Conservation (phyloP, 2,329 filamentous ascomycete species). For the Coniochaeta ligniaria region DNA sequence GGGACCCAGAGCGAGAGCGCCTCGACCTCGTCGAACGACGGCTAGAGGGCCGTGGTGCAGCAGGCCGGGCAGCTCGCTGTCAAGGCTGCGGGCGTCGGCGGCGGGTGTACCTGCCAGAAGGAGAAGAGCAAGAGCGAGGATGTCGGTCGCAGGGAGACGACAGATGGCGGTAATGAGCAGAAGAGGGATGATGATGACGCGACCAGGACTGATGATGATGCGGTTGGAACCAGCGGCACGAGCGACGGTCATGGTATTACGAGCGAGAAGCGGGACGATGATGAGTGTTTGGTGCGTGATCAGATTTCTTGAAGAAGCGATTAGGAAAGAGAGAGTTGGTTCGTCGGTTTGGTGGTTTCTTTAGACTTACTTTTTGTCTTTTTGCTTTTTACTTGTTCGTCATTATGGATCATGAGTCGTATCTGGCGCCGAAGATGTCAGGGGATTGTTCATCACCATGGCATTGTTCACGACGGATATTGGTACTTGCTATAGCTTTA, state of each 20-base stretch:
- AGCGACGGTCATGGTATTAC: neutral
- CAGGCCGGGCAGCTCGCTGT: neutral
- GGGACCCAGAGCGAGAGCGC: neutral
- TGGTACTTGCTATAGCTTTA: neutral
- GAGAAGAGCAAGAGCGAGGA: neutral
- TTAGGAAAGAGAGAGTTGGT: neutral
- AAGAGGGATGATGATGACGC: neutral
- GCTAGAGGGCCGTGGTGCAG: neutral
- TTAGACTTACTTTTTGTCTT: neutral
- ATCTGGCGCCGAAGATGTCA: slow-evolving; percentile 6
- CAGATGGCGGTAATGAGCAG: neutral
- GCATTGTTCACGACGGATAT: neutral
- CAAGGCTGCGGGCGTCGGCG: neutral
- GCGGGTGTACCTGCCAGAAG: neutral
- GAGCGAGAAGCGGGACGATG: neutral
- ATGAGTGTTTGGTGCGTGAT: neutral
- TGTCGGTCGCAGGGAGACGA: neutral
- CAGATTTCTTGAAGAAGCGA: neutral
- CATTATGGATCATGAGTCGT: slow-evolving; percentile 4
- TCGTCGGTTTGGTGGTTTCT: neutral
- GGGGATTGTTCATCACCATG: neutral
- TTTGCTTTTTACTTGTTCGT: neutral
- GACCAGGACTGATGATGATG: neutral
- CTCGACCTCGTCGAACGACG: neutral
- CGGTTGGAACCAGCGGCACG: neutral